phyloP scores from a whole-genome alignment of 2,329 filamentous ascomycete genomes.

The Helicocarpus griseus region DNA sequence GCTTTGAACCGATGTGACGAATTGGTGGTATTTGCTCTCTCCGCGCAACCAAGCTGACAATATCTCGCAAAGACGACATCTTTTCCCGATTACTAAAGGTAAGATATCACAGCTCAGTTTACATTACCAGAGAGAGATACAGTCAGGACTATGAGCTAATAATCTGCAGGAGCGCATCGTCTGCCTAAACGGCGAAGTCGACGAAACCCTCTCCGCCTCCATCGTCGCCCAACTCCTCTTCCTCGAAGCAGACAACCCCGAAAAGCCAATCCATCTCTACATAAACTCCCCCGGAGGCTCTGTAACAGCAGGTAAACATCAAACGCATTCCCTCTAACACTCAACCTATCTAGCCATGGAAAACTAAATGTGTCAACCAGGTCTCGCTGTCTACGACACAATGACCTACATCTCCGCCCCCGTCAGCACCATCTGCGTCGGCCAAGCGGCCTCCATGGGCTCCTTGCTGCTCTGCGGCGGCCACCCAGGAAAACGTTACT shows the following conservation, averaged over 20 bases:
- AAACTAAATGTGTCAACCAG: constrained; percentile 11
- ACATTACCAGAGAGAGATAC: neutral
- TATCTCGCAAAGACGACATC: constrained; percentile 54
- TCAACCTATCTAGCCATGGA: neutral
- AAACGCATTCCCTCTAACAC: neutral
- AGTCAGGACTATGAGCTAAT: no score
- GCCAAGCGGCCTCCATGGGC: constrained; percentile 92
- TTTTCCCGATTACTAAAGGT: constrained; percentile 73
- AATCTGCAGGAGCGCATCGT: constrained; percentile 70
- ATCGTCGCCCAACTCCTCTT: constrained; percentile 94
- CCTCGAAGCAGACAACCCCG: constrained; percentile 91
- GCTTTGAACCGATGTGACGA: constrained; percentile 23
- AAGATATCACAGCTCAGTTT: constrained; percentile 17
- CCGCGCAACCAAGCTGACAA: constrained; percentile 18
- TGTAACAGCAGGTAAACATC: constrained; percentile 60
- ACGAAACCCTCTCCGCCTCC: constrained; percentile 82
- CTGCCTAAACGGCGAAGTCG: constrained; percentile 82
- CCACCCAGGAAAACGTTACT: constrained; percentile 72
- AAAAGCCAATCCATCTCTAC: constrained; percentile 93
- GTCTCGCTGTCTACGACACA: constrained; percentile 88
- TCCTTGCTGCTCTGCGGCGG: constrained; percentile 80
- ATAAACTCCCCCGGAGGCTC: constrained; percentile 95
- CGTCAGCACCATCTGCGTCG: constrained; percentile 89
- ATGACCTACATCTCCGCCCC: constrained; percentile 95
- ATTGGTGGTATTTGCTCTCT: neutral